Base-by-base conservation (phyloP, 257 asterid species). In the Salvia rosmarinus region DNA sequence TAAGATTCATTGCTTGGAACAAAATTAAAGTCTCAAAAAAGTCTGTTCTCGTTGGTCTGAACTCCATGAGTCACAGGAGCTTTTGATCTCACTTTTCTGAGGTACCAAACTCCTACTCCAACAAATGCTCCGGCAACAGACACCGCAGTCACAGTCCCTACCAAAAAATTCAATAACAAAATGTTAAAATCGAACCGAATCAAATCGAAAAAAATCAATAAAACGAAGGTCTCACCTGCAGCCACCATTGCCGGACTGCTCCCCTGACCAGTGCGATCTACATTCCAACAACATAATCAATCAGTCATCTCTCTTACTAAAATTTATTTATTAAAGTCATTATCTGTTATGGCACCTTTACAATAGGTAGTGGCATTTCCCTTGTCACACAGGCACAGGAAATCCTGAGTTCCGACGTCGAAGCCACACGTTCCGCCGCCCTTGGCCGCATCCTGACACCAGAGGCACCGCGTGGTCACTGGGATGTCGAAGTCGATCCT, bases 51-150 rank as follows among this genome's bases (percentile, higher is more conserved):
- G 46, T 86, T 94, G 81, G 74, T 88, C 74, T 91, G 87, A 42
- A 94, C 96, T 17, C 99, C 99, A 75, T 94, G 99, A 43, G 89
- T 91, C 0, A 94, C 96, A 0, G 98, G 93, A 2, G 98, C 93
- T 81, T 83, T 91, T 28, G 93, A 78, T 79, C 95, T 89, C 73
- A 94, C 47, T 78, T 88, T 91, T 57, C 68, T 82, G 35, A 91
- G 75, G 70, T 89, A 94, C 99, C 96, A 94, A 40, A 94, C 76
- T 68, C 93, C 98, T 6, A 83, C 95, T 58, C 96, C 99, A 9
- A 88, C 90, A 59, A 94, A 78, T 59, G 85, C 96, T 58, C 96
- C 99, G 0, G 87, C 90, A 0, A 89, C 87, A 46, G 99, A 89
- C 61, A 81, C 91, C 3, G 88, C 98, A 3, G 76, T 77, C 34